Conservation (phyloP, 176 grass and related monocot species). For the Leersia perrieri region DNA sequence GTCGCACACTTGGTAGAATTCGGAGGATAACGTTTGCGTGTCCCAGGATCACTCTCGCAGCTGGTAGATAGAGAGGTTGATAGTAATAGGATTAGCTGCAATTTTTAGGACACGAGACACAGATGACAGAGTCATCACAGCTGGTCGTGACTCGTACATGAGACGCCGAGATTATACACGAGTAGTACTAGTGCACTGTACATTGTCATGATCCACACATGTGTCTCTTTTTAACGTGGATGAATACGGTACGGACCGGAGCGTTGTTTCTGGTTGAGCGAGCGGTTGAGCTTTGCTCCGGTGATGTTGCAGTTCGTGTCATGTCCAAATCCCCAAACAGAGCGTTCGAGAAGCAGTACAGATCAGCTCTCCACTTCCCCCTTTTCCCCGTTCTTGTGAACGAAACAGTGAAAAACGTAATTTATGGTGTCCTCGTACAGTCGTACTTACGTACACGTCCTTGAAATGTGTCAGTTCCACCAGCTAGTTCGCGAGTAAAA, state of each 20-base stretch:
- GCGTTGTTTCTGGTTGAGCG: background rate
- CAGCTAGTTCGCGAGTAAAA: background rate
- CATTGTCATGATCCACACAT: background rate
- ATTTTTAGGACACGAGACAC: too few species aligned
- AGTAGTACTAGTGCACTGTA: background rate
- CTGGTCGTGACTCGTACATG: background rate
- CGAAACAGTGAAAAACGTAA: too few species aligned
- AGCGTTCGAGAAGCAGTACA: background rate
- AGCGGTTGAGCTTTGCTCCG: background rate
- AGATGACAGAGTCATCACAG: background rate
- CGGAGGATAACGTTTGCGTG: conserved; percentile 19
- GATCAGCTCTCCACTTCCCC: background rate
- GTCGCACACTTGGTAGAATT: background rate
- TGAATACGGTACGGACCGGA: background rate
- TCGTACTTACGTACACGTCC: too few species aligned
- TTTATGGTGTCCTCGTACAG: background rate
- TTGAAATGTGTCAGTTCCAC: background rate
- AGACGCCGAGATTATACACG: background rate
- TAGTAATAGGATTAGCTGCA: background rate
- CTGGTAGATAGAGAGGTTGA: background rate
- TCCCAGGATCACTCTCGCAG: background rate
- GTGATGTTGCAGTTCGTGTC: background rate
- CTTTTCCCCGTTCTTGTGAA: too few species aligned
- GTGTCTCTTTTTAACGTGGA: background rate
- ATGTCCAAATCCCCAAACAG: background rate